These are phyloP conservation scores for Botrytis paeoniae DNA, from an alignment of 2,329 filamentous ascomycete genomes.

Conservation along the genomic window DNA sequence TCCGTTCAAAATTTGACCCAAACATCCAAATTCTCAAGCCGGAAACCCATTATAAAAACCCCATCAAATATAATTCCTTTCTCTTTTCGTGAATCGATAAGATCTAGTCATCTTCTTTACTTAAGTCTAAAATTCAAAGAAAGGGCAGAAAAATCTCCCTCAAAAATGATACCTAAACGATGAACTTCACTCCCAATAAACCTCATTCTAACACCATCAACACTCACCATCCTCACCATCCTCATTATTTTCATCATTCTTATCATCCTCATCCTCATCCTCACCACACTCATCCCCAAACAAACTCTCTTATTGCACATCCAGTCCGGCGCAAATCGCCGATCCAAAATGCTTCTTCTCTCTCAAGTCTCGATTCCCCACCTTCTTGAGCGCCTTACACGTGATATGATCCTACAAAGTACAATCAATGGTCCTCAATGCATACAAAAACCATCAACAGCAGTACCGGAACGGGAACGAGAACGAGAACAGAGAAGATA, in stretches of 20 bases:
- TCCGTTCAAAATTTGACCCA: too few species aligned
- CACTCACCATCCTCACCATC: neutral
- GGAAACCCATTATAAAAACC: too few species aligned
- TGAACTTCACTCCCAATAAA: neutral
- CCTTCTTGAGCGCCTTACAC: too few species aligned
- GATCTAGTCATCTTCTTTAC: neutral
- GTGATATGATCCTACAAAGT: neutral
- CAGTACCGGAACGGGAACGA: too few species aligned
- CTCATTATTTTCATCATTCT: too few species aligned
- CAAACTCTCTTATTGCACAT: neutral
- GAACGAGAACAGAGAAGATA: neutral
- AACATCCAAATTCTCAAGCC: too few species aligned
- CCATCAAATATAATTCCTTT: neutral
- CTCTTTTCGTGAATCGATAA: neutral
- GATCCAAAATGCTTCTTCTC: neutral
- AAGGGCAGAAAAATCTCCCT: neutral
- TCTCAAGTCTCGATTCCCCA: too few species aligned
- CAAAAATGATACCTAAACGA: too few species aligned
- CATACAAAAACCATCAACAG: too few species aligned
- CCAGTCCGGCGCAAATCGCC: neutral
- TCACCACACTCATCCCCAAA: neutral
- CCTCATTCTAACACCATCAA: too few species aligned
- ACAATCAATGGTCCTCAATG: too few species aligned
- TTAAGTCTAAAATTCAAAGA: neutral
- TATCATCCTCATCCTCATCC: neutral